Evolutionary conservation across 192 early-diverging fungal species (phyloP).

Genomic region (Umbelopsis ramanniana): DNA sequence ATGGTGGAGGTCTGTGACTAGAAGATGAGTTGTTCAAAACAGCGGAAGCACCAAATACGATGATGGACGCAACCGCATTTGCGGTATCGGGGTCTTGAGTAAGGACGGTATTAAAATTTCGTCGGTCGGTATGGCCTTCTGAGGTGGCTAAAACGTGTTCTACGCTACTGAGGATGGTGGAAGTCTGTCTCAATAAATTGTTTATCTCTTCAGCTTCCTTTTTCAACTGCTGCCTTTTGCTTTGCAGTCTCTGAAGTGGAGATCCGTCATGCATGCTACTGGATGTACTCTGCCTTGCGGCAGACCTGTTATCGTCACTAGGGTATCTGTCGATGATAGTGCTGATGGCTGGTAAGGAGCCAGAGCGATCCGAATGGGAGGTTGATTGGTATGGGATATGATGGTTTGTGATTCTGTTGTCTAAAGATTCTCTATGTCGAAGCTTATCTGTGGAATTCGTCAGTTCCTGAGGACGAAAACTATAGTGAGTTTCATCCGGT

Average conservation of each 20-base stretch:
- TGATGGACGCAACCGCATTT: slow-evolving; percentile 5
- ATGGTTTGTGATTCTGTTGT: background rate
- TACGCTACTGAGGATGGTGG: slow-evolving; percentile 1
- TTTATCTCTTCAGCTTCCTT: slow-evolving; percentile 10
- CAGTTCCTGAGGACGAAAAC: background rate
- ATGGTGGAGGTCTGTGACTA: slow-evolving; percentile 3
- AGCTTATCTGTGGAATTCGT: background rate
- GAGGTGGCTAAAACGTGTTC: background rate
- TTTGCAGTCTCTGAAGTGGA: background rate
- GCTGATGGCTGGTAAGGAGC: background rate
- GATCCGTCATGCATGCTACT: background rate
- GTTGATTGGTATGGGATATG: background rate
- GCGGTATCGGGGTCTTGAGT: slow-evolving; percentile 5
- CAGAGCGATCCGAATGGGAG: background rate
- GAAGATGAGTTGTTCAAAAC: background rate
- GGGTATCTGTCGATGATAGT: background rate
- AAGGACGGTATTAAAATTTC: background rate
- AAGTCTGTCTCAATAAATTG: background rate
- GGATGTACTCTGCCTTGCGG: background rate
- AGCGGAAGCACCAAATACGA: slow-evolving; percentile 1
- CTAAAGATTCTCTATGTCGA: background rate
- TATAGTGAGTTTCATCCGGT: background rate
- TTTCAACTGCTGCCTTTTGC: background rate
- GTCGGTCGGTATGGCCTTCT: background rate
- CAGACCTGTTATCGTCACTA: background rate